These are phyloP conservation scores for Oidium heveae DNA, from an alignment of 2,329 filamentous ascomycete genomes.

Conservation along the genomic window DNA sequence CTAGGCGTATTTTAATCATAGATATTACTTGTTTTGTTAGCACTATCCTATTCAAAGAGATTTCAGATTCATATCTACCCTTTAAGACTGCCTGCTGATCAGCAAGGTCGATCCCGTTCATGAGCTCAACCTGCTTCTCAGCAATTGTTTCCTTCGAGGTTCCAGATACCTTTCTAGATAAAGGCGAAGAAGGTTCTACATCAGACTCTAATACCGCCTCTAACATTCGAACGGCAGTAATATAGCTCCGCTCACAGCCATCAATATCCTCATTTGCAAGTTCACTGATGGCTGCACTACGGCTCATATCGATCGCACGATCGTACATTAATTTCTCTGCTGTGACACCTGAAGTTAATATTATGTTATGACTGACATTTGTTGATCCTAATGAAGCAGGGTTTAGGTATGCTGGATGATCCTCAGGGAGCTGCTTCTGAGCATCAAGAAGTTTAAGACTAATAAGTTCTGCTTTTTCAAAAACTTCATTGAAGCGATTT, in stretches of 20 bases:
- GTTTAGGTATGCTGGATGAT: constrained; percentile 65
- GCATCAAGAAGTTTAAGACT: constrained; percentile 66
- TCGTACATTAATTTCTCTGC: constrained; percentile 98
- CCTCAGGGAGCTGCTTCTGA: constrained; percentile 57
- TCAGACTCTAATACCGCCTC: constrained; percentile 83
- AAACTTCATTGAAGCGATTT: constrained; percentile 79
- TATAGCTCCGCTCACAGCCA: constrained; percentile 79
- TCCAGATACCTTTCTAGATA: constrained; percentile 18
- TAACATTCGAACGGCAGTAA: constrained; percentile 80
- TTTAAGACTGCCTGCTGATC: constrained; percentile 50
- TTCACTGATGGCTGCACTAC: constrained; percentile 81
- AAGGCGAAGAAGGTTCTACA: constrained; percentile 24
- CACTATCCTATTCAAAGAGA: constrained; percentile 4
- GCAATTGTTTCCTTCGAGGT: constrained; percentile 19
- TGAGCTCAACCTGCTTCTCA: constrained; percentile 19
- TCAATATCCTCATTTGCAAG: constrained; percentile 71
- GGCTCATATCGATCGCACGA: constrained; percentile 87
- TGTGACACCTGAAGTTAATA: constrained; percentile 67
- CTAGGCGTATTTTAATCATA: constrained; percentile 33
- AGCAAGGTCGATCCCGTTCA: constrained; percentile 34
- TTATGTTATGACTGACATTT: constrained; percentile 45
- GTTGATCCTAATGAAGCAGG: constrained; percentile 36
- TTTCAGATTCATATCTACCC: constrained; percentile 23
- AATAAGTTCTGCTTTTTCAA: constrained; percentile 92
- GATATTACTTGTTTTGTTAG: constrained; percentile 26